Evolutionary conservation across 352 stramenopile species (phyloP), one percentile per base, ranked within the genome.

Genomic region (Ophiocytium majus): DNA sequence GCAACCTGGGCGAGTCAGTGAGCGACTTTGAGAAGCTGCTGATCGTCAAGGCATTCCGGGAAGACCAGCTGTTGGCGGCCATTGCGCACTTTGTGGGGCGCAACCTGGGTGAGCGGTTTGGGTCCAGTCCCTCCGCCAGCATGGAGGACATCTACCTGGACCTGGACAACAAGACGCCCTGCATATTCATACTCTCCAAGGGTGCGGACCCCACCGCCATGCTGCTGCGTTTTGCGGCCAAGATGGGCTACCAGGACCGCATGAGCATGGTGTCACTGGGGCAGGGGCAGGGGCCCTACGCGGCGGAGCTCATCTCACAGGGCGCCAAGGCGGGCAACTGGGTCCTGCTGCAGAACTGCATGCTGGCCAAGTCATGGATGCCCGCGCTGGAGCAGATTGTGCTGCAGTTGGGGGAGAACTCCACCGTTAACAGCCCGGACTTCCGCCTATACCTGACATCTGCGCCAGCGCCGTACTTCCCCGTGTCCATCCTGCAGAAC

Each of bases 101-200:
- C 0, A 93, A 95, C 81, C 94, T 98, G 87, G 94, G 94, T n/a
- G 63, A 85, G 0, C 91, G 92, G 35, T 98, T 98, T 87, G 93
- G 92, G 0, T 35, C 43, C 74, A 87, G 93, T 0, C 95, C 95
- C 1, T 90, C 93, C 9, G 94, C 93, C 9, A 92, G 92, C 0
- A 98, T 98, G 95, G 94, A 97, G 83, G 94, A 97, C 64, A 97
- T 98, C 79, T 97, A 97, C 90, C 92, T 89, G 76, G 94, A 97
- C 78, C 95, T 94, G 9, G 93, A 97, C 64, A 91, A 93, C 43
- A 95, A 94, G 80, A 98, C 94, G 9, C 95, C 95, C 10, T 97
- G 95, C 82, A 97, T 98, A 83, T 98, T 98, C 82, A 94, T 98
- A 63, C 85, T 98, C 0, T 97, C 93, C 0, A 94, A 93, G 0